Base-by-base conservation (phyloP, 2,329 filamentous ascomycete species). In the Cercospora zeina region DNA sequence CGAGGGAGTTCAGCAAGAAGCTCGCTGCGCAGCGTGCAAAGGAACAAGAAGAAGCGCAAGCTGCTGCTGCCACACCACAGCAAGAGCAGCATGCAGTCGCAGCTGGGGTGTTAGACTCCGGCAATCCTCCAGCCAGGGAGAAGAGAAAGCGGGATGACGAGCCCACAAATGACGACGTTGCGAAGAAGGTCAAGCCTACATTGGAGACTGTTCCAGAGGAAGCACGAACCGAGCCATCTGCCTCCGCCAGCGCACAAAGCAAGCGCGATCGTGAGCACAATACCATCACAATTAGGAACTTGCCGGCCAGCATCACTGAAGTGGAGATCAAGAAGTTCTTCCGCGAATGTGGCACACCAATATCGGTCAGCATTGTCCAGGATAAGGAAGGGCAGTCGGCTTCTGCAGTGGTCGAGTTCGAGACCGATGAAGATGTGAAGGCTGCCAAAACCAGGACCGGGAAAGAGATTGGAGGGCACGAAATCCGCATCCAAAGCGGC, bases 251-350 rank as follows among this genome's bases (percentile, higher is more conserved):
- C 65, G 66, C 71, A 62, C 74, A 78, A 31, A 75, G 81, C 31
- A 93, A 91, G 75, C 87, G 95, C 59, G 93, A 99, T 75, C 87
- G 95, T 45, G 95, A 99, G 73, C 89, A 97, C 75, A 89, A 91
- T 0, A 93, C 90, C 0, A 83, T 97, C 53, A 85, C 96, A 58
- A 87, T 96, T 3, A 87, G 85, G 55, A 89, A 92, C 68, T 77
- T 99, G 24, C 92, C 95, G 1, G 70, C 74, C 3, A 84, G 88
- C 58, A 84, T 87, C 0, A 87, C 87, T 0, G 86, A 91, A 70
- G 87, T 85, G 11, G 89, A 88, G 69, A 78, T 97, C 13, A 86
- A 89, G 61, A 90, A 96, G 74, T 97, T 96, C 74, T 97, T 99
- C 78, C 88, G 89, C 71, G 91, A 93, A 65, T 96, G 93, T 70